Base-by-base conservation (phyloP, 2,329 filamentous ascomycete species). In the Zarea fungicola region DNA sequence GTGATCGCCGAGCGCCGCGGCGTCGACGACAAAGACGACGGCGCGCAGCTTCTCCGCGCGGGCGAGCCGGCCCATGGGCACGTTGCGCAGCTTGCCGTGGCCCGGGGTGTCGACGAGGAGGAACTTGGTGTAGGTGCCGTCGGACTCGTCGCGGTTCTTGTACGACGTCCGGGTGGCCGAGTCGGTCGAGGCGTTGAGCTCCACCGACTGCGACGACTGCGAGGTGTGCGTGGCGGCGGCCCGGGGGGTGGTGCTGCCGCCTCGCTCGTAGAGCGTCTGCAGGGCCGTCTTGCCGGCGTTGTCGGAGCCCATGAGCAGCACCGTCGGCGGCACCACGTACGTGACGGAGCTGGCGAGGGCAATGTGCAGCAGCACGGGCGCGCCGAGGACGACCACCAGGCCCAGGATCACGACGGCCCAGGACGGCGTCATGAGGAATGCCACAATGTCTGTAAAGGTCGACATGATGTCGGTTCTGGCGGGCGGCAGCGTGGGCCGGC, bases 11-110 rank as follows among this genome's bases (percentile, higher is more conserved):
- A 90, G 70, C 3, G 81, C 79, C 4, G 87, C 84, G 10, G 91
- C 87, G 66, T 99, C 93, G n/a, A 96, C 81, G 54, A 96, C 72
- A 65, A 92, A 99, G 44, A 97, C 77, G 45, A 97, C 74, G 16
- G 86, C 91, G 34, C 78, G 78, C 41, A 92, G 71, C 55, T 78
- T 77, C 44, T 68, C 62, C 26, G 60, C 60, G 52, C 55, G 62
- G 50, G 56, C 62, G 22, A 85, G 68, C 46, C 69, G 71, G 35
- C 73, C 67, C 51, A 86, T 73, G 4, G 87, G 83, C 55, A 81
- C 74, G 58, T 82, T 78, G 52, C 93, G 88, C 51, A 99, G 81
- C 71, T 99, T 99, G 59, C 89, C 90, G 71, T 99, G 93, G 32
- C 93, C 93, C 0, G 93, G 93, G 1, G 92, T 97, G 70, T 99